Conservation (phyloP, 176 grass and related monocot genomes). For the Paspalum notatum region DNA sequence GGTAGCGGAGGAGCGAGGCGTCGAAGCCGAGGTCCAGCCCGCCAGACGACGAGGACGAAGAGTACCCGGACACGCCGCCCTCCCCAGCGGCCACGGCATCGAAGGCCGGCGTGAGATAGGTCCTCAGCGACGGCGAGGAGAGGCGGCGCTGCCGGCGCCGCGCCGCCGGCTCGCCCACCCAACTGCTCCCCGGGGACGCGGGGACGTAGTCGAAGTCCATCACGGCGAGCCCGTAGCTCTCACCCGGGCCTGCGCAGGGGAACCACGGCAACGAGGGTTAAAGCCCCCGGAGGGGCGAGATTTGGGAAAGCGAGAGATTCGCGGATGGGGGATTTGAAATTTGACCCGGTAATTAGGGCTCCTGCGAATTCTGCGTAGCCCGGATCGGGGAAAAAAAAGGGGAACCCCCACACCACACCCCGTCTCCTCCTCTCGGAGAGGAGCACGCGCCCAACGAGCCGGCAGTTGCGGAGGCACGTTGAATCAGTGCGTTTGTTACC, state of each 20-base stretch:
- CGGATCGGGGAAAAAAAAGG: neutral
- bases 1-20: slow-evolving; percentile 60
- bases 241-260: neutral
- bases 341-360: slow-evolving; percentile 13
- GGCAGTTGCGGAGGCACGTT: slow-evolving; percentile 8
- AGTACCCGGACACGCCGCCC: slow-evolving; percentile 6
- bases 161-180: slow-evolving; percentile 38
- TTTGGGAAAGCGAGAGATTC: slow-evolving; percentile 9
- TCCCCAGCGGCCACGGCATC: slow-evolving; percentile 42
- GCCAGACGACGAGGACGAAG: slow-evolving; percentile 34
- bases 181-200: slow-evolving; percentile 40
- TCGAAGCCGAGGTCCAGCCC: slow-evolving; percentile 53
- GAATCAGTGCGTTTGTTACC: neutral
- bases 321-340: slow-evolving; percentile 23
- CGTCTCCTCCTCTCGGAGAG: neutral
- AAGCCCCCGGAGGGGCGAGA: neutral
- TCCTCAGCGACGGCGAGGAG: slow-evolving; percentile 45
- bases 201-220: slow-evolving; percentile 52
- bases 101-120: slow-evolving; percentile 57
- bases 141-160: slow-evolving; percentile 50
- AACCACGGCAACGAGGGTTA: slow-evolving; percentile 1
- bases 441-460: slow-evolving; percentile 2
- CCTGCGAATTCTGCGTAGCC: neutral
- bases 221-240: slow-evolving; percentile 6
- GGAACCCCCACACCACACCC: too few relatives aligned